Evolutionary conservation across 2,329 filamentous ascomycete genomes (phyloP), one percentile per base, ranked within the genome.

Genomic region (Exutisphaerella laricina): DNA sequence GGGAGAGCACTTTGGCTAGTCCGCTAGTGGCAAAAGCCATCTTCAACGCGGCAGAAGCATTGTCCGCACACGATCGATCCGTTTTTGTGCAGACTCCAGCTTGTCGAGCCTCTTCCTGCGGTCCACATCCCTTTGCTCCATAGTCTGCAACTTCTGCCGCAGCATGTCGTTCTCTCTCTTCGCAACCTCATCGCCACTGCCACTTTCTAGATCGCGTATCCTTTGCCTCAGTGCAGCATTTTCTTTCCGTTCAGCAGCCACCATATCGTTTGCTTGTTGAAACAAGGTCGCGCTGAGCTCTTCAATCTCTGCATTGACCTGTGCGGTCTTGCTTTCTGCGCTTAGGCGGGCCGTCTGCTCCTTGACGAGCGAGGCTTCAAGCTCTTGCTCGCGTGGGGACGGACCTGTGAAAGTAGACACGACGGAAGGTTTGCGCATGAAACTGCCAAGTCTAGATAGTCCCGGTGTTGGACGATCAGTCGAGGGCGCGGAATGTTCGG

Each of bases 221-320:
- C 83, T 69, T 59, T 84, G 79, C 67, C 88, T 83, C 23, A 92
- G 71, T 56, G 74, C 77, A 3, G 84, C 84, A 44, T 84, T 70
- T 29, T 82, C 83, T 43, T 79, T 75, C 31, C 86, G 71, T 70
- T 92, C 86, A 13, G 75, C 72, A 2, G 86, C 85, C 14, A 92
- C 86, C 86, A 92, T 92, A 66, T 88, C 80, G 62, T 92, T 92
- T 39, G 86, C 86, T 68, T 89, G 82, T 67, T 85, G 80, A 62
- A 92, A 92, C 41, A 92, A 68, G 38, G 75, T 77, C 14, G 78
- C 82, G 58, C 78, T 85, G 51, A 92, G 70, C 66, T 92, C 86
- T 66, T 90, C 86, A 14, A 90, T 75, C 68, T 92, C 86, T 9
- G 70, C 73, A 57, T 78, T 81, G 38, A 85, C 83, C 37, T 79